A percentile compares a stretch with the other conserved stretches of the same genome.
Conservation (phyloP, 371 early-diverging fungal species). For the Dinochytrium kinnereticum region DNA sequence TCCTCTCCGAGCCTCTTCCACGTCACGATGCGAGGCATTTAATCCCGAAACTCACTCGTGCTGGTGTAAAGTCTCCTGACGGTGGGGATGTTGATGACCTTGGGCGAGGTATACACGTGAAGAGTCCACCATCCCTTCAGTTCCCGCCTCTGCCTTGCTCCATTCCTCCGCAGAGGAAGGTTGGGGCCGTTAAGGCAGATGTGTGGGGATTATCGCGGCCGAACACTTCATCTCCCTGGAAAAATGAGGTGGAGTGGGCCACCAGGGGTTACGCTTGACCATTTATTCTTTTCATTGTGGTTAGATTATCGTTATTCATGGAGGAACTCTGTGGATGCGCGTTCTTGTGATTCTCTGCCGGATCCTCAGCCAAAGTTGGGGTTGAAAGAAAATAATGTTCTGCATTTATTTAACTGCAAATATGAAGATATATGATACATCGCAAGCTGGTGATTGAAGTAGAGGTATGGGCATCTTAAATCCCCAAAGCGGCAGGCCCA, state of each 20-base stretch:
- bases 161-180: background rate
- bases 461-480: too few species aligned
- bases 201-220: background rate
- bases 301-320: too few species aligned
- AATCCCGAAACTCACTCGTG: too few species aligned
- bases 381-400: too few species aligned
- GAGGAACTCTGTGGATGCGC: too few species aligned
- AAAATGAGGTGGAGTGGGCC: slow-evolving; percentile 12
- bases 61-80: background rate
- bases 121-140: background rate
- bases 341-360: too few species aligned
- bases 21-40: background rate
- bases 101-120: background rate
- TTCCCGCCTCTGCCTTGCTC: slow-evolving; percentile 15
- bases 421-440: too few species aligned
- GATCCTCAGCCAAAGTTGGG: too few species aligned
- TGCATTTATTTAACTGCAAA: too few species aligned
- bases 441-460: too few species aligned
- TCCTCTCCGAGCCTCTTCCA: slow-evolving; percentile 10
- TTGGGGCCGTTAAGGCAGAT: background rate
- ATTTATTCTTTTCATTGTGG: background rate
- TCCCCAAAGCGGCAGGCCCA: slow-evolving; percentile 7
- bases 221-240: background rate
- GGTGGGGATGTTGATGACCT: background rate
- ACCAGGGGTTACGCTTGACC: background rate